Evolutionary conservation across 1,284 basidiomycete genomes (phyloP).

Genomic region (Leccinum pachyderme): DNA sequence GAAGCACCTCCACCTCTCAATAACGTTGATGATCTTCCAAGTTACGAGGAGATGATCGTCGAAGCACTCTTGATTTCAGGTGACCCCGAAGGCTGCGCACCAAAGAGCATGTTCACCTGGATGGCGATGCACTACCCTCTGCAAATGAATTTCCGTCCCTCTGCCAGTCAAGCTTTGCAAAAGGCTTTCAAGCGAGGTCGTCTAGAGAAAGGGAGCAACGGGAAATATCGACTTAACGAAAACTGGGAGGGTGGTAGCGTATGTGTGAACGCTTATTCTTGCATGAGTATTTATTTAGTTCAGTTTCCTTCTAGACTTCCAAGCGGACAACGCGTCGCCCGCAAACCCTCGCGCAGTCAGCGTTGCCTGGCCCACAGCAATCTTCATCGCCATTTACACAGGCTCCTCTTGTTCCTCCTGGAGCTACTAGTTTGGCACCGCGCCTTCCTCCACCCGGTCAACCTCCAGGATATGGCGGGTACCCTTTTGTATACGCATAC

Average conservation of each 20-base stretch:
- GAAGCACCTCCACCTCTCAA: conserved; percentile 19
- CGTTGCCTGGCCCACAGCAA: conserved; percentile 35
- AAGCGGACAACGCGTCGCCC: conserved; percentile 66
- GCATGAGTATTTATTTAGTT: conserved; percentile 7
- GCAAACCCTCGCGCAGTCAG: conserved; percentile 50
- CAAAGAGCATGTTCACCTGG: conserved; percentile 78
- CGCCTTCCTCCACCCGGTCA: conserved; percentile 32
- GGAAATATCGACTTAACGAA: conserved; percentile 70
- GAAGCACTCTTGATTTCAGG: conserved; percentile 63
- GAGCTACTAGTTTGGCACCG: conserved; percentile 31
- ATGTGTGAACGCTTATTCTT: conserved; percentile 31
- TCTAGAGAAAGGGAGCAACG: conserved; percentile 65
- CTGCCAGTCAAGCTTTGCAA: conserved; percentile 79
- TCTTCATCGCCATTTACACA: conserved; percentile 59
- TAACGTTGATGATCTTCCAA: conserved; percentile 65
- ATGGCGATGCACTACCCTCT: conserved; percentile 78
- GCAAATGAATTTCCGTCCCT: conserved; percentile 81
- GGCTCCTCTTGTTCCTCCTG: conserved; percentile 45
- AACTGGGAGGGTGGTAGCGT: conserved; percentile 79
- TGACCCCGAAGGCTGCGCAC: conserved; percentile 69
- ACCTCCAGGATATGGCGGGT: conserved; percentile 28
- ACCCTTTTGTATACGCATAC: conserved; percentile 28
- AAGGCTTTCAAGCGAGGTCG: conserved; percentile 77
- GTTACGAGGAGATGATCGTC: conserved; percentile 85
- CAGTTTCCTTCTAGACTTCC: conserved; percentile 48